Base-by-base conservation (phyloP, 257 asterid species). In the Linaria vulgaris region DNA sequence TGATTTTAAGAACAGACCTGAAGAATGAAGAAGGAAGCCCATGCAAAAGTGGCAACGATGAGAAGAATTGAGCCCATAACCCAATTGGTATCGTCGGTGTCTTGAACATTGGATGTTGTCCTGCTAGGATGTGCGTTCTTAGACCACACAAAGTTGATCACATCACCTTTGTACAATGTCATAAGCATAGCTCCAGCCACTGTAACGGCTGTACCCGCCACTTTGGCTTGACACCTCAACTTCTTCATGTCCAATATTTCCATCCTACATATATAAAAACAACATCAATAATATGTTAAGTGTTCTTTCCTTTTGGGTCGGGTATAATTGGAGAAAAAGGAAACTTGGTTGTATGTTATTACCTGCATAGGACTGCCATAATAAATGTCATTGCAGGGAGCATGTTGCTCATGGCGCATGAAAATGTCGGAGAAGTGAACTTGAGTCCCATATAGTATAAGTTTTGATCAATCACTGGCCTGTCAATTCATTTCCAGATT, bases 391-490 rank as follows among this genome's bases (percentile, higher is more conserved):
- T 85, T 4, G 97, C 94, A 0, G 97, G 96, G 3, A 91, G 89
- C 91, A 91, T 88, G 86, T 88, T 91, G 44, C 96, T 91, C 87
- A 91, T 82, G 60, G 94, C 96, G 68, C 97, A 91, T 20, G 97
- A 85, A 61, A 84, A 91, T 0, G 91, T 91, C 2, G 96, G 96
- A 4, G 97, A 88, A 11, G 97, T 91, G 56, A 73, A 80, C 23
- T 85, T 91, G 0, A 91, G 85, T 3, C 97, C 97, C 3, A 90
- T 92, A 11, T 90, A 90, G 78, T 88, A 90, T 41, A 90, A 85
- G 58, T 90, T 90, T 41, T 90, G 97, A 72, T 90, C 97, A 21
- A 90, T 88, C 17, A 91, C 98, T 0, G 98, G 98, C 81, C 97
- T 90, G 85, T n/a, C 16, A 14, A 27, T 66, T 17, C n/a, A n/a